Conservation (phyloP, 1,284 basidiomycete genomes). For the Ustilago loliicola region DNA sequence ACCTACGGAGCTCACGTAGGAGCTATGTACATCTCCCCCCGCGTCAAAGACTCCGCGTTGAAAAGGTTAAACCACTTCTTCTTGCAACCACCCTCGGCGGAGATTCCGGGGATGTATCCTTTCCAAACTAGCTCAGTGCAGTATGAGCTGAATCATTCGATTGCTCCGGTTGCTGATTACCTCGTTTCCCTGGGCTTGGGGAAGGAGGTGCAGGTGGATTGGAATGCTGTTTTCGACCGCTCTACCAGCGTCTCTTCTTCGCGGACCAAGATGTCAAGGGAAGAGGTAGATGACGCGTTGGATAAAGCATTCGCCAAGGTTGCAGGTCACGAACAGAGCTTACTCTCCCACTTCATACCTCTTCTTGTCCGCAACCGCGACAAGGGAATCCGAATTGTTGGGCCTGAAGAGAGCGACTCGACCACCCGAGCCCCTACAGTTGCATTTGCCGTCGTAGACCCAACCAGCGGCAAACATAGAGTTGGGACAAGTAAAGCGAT, state of each 20-base stretch:
- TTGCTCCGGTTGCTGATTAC: constrained; percentile 78
- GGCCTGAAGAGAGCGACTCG: constrained; percentile 72
- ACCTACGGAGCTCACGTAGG: constrained; percentile 82
- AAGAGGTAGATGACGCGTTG: constrained; percentile 34
- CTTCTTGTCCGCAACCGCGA: constrained; percentile 72
- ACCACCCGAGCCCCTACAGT: constrained; percentile 77
- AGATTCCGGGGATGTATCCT: constrained; percentile 76
- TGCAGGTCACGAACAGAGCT: constrained; percentile 73
- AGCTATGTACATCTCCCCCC: constrained; percentile 76
- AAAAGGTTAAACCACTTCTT: constrained; percentile 80
- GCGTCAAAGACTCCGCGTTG: constrained; percentile 74
- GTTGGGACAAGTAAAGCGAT: constrained; percentile 75
- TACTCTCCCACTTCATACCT: constrained; percentile 72
- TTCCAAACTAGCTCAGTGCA: constrained; percentile 75
- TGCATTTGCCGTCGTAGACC: constrained; percentile 77
- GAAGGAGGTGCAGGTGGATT: constrained; percentile 16
- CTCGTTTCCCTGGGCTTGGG: constrained; percentile 74
- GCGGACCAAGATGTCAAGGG: neutral
- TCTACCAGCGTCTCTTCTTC: neutral
- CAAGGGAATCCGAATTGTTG: constrained; percentile 75
- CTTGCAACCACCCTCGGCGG: constrained; percentile 70
- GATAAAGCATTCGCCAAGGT: constrained; percentile 69
- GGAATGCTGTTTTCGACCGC: constrained; percentile 18
- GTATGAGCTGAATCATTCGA: constrained; percentile 79
- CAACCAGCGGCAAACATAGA: constrained; percentile 68